These are phyloP conservation scores for Aegilops bicornis DNA, from an alignment of 176 grass and related monocot species.

Conservation along the genomic window DNA sequence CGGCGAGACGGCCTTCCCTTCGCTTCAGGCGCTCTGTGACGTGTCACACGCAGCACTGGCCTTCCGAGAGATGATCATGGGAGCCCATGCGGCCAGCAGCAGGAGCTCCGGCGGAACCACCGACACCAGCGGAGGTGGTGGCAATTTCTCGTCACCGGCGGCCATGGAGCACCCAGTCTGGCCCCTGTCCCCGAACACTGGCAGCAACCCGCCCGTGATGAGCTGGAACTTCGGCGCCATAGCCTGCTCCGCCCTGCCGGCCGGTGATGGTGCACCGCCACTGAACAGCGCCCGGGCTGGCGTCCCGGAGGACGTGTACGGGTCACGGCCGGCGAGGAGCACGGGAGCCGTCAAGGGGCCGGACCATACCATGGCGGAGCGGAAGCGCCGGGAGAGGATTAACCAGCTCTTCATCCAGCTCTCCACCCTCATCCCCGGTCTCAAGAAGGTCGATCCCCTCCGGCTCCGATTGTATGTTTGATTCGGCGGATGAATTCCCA, in stretches of 20 bases:
- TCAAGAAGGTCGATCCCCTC: constrained; percentile 54
- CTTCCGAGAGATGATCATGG: constrained; percentile 19
- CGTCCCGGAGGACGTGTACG: background rate
- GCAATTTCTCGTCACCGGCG: background rate
- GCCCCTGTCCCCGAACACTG: background rate
- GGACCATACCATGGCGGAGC: constrained; percentile 67
- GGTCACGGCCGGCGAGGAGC: background rate
- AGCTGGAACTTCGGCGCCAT: constrained; percentile 49
- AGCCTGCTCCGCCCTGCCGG: background rate
- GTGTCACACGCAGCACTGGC: background rate
- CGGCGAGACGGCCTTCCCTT: constrained; percentile 28
- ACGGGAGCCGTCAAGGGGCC: background rate
- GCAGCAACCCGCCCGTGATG: background rate
- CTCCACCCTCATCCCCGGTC: constrained; percentile 61
- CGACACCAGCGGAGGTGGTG: background rate
- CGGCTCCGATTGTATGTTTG: too few species aligned
- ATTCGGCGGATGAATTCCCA: too few species aligned
- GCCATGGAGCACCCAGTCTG: constrained; percentile 17
- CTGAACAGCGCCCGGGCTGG: background rate
- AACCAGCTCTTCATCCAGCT: constrained; percentile 71
- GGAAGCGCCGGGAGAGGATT: constrained; percentile 76
- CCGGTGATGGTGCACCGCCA: background rate
- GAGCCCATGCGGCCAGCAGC: constrained; percentile 9
- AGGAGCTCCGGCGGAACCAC: constrained; percentile 28
- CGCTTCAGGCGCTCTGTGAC: constrained; percentile 25